phyloP scores from a whole-genome alignment of 257 asterid genomes.

The Solanum appendiculatum region DNA sequence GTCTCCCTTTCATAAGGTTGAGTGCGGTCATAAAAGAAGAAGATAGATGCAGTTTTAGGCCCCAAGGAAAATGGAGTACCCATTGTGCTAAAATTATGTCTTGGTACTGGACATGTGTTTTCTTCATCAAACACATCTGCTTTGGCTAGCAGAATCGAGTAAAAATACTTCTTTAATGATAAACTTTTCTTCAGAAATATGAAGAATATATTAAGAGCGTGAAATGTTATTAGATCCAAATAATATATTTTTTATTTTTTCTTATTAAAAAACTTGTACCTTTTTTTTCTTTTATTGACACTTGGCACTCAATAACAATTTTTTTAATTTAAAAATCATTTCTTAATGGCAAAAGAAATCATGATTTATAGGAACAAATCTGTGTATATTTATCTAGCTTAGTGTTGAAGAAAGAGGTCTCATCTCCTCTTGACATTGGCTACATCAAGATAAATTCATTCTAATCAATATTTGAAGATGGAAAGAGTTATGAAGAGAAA shows the following conservation, averaged over 20 bases:
- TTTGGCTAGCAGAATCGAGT: constrained; percentile 20
- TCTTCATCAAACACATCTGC: neutral
- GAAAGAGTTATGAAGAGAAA: too few species aligned
- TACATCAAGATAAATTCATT: too few species aligned
- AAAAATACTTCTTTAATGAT: constrained; percentile 22
- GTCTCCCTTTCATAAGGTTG: constrained; percentile 21
- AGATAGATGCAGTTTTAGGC: constrained; percentile 36
- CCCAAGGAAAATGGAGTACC: constrained; percentile 38
- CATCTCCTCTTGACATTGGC: too few species aligned
- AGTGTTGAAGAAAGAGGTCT: too few species aligned
- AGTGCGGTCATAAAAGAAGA: constrained; percentile 30
- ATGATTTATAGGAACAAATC: too few species aligned
- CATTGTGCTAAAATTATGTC: neutral
- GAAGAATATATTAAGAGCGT: neutral
- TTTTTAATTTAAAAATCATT: too few species aligned
- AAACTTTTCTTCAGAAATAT: constrained; percentile 27
- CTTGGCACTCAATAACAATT: neutral
- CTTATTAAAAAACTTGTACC: neutral
- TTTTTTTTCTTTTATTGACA: neutral
- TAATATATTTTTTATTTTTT: too few species aligned
- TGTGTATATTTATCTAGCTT: too few species aligned
- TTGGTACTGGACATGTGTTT: neutral
- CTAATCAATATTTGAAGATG: too few species aligned
- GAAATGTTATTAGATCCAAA: neutral
- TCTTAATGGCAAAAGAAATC: too few species aligned